Evolutionary conservation across 441 rosid genomes (phyloP), one percentile per base, ranked within the genome.

Genomic region (Gossypium davidsonii): DNA sequence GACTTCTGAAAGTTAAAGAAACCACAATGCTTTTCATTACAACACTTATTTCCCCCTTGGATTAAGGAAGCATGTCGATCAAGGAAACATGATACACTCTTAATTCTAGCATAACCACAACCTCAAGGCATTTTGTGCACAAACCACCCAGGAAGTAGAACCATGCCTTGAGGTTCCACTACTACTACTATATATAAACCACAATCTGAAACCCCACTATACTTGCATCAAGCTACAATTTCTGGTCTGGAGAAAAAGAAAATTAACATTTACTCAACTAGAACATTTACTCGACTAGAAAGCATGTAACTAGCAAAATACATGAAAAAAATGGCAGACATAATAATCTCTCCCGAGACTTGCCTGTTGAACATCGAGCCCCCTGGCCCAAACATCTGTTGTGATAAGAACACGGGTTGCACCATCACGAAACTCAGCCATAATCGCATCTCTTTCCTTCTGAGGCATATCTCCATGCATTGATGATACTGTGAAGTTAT

Each of bases 381-480:
- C 96, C 28, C 98, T 88, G 14, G 99, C 99, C 98, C 97, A 92
- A 73, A 92, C 97, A 87, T 94, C 99, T 42, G 99, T 94, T 11
- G 99, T 94, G 81, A 92, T 94, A 64, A 94, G 88, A 56, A 94
- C 98, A 67, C 97, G 91, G 5, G 96, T 94, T 25, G 87, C 87
- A 60, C 93, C 98, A 18, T 84, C 77, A 18, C 91, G 85, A 74
- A 94, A 94, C 74, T 94, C 93, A 15, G 60, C 76, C 97, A 94
- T 90, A 74, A 92, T 91, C 64, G 89, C 94, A 75, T 92, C 98
- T 85, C 97, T 89, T 69, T 94, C 98, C 79, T 76, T 94, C 77
- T 92, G 97, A 70, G 98, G 98, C 98, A 94, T 91, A 85, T 94
- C 98, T 1, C 97, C 98, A 59, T 94, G 98, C 97, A 94, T 94